Evolutionary conservation across 2,329 filamentous ascomycete genomes (phyloP), one percentile per base, ranked within the genome.

Genomic region (Cladosporium phlei): DNA sequence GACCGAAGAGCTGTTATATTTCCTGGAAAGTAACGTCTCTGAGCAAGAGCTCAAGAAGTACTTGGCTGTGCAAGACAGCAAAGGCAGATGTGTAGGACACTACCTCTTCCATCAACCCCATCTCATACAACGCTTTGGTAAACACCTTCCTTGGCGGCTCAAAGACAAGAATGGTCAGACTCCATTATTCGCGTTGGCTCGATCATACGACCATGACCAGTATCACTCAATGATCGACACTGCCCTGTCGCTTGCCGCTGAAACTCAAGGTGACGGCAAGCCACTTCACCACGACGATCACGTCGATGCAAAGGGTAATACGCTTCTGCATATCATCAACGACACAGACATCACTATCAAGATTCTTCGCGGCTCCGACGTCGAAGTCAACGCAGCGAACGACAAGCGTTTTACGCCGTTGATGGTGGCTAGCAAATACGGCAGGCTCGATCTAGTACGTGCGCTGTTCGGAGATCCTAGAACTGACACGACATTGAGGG

Each of bases 351-450:
- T 97, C 38, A 86, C 88, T 2, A 63, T 82, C 45, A 79, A 80
- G 50, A 85, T 97, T 30, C 72, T 98, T 27, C 78, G 86, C 47
- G 79, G 84, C 50, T 95, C 90, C 67, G 93, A 98, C 56, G 85
- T 89, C n/a, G 89, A 98, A 61, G 87, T 91, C 46, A 98, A 98
- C 67, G 90, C 91, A 7, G 86, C 84, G 7, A 98, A 98, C 61
- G 90, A 97, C 58, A 95, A 88, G 69, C 85, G 81, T 38, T 97
- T 98, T 62, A 98, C 94, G 0, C 84, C 93, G 2, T 74, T 98
- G 47, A 98, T 98, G 93, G 86, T 98, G 52, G 91, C 91, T 6
- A 97, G 91, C 76, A 98, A 98, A 66, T 98, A 97, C 62, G 93
- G 93, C 25, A 81, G 93, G 52, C 85, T 95, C 45, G 93, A 97